Conservation (phyloP, 495 filamentous ascomycete species). For the Neurospora discreta region DNA sequence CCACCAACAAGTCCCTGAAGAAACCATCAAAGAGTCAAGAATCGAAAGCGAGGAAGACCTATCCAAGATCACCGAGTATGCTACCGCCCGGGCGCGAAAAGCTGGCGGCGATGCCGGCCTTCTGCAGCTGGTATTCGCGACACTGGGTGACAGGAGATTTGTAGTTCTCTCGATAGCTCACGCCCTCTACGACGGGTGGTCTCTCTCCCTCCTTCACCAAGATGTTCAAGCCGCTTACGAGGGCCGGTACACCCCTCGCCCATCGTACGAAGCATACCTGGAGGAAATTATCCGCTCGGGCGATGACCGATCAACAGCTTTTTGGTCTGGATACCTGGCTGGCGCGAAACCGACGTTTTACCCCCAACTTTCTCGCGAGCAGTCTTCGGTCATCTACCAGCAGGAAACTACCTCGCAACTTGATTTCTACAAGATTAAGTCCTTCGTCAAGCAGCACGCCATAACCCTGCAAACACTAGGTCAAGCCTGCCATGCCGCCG, state of each 20-base stretch:
- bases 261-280: conserved; percentile 36
- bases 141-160: conserved; percentile 26
- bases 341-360: conserved; percentile 30
- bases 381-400: conserved; percentile 23
- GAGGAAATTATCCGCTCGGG: conserved; percentile 29
- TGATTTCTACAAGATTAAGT: conserved; percentile 20
- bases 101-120: conserved; percentile 17
- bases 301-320: conserved; percentile 31
- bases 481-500: conserved; percentile 53
- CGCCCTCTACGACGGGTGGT: conserved; percentile 72
- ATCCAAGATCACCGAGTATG: conserved; percentile 12
- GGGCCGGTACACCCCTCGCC: conserved; percentile 26
- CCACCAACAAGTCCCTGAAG: conserved; percentile 15
- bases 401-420: conserved; percentile 35
- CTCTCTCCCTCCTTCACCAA: conserved; percentile 51
- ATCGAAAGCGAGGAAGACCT: conserved; percentile 17
- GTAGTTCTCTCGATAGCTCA: conserved; percentile 64
- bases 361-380: conserved; percentile 7
- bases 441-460: conserved; percentile 44
- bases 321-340: conserved; percentile 50
- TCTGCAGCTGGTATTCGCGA: conserved; percentile 33
- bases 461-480: conserved; percentile 55
- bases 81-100: conserved; percentile 18
- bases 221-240: conserved; percentile 52
- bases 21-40: conserved; percentile 1